Percentiles rank a stretch among this genome's conserved stretches.
phyloP scores from a whole-genome alignment of 768 basidiomycete species.

The Pleurotus salmoneostramineus region DNA sequence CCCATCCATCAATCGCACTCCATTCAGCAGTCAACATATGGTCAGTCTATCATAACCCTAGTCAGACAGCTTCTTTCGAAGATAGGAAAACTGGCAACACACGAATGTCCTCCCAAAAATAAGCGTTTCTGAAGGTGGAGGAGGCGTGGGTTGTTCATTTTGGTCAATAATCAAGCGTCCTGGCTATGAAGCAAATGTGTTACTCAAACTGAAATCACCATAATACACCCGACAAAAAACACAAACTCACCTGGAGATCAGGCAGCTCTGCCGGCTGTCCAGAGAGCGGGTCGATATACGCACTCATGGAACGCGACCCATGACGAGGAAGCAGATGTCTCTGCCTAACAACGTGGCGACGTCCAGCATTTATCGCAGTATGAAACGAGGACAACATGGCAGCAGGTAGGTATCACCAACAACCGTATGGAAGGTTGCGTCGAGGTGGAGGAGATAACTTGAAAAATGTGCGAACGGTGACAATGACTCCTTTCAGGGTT shows the following conservation, averaged over 20 bases:
- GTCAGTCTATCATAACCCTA: constrained; percentile 50
- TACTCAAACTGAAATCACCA: not conserved
- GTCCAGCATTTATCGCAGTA: not conserved
- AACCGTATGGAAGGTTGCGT: not conserved
- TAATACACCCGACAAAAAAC: not conserved
- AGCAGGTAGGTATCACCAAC: not conserved
- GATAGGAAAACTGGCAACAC: constrained; percentile 20
- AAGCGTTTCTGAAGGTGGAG: constrained; percentile 64
- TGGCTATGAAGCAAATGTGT: constrained; percentile 31
- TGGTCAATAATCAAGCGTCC: constrained; percentile 44
- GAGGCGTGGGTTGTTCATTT: constrained; percentile 49
- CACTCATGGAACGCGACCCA: not conserved
- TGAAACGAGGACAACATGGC: not conserved
- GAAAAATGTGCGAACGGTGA: not conserved
- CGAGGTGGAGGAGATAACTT: not conserved
- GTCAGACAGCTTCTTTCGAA: constrained; percentile 8
- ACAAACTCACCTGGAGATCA: constrained; percentile 2
- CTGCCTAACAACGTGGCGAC: not conserved
- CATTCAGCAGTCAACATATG: constrained; percentile 86
- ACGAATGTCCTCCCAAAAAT: constrained; percentile 87
- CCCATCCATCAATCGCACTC: constrained; percentile 75
- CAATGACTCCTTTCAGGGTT: not conserved
- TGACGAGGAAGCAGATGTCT: not conserved
- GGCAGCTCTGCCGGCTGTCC: not conserved
- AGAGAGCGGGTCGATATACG: constrained; percentile 3